phyloP scores from a whole-genome alignment of 2,329 filamentous ascomycete species.

The Balansia obtecta region DNA sequence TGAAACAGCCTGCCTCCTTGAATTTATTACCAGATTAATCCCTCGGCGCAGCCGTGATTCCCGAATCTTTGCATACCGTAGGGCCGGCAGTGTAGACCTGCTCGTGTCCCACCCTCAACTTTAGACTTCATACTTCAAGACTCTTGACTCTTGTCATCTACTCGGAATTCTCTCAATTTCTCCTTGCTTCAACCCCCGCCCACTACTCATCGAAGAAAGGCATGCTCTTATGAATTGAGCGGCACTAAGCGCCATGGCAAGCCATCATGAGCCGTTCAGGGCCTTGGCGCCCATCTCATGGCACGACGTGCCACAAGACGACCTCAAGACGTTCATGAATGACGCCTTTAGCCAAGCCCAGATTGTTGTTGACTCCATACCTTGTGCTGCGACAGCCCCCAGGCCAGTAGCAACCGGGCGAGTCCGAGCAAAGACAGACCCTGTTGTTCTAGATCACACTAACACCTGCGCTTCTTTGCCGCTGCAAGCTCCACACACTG shows the following conservation, averaged over 20 bases:
- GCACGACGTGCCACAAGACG: slow-evolving; percentile 30
- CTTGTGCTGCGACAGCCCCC: slow-evolving; percentile 29
- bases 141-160: background rate
- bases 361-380: slow-evolving; percentile 65
- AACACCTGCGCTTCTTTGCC: slow-evolving; percentile 37
- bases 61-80: background rate
- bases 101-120: background rate
- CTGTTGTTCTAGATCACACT: slow-evolving; percentile 37
- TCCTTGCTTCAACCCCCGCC: background rate
- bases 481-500: slow-evolving; percentile 25
- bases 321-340: slow-evolving; percentile 40
- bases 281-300: slow-evolving; percentile 44
- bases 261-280: slow-evolving; percentile 46
- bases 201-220: background rate
- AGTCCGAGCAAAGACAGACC: slow-evolving; percentile 43
- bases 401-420: slow-evolving; percentile 27
- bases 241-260: slow-evolving; percentile 29
- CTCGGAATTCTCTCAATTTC: background rate
- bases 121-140: too few species aligned
- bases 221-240: background rate
- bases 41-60: too few species aligned
- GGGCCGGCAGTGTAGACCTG: background rate
- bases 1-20: too few species aligned
- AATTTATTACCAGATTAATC: too few species aligned
- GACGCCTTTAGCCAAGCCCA: slow-evolving; percentile 55